A percentile compares a stretch with the other conserved stretches of the same genome.
Conservation (phyloP, 306 rosid species). For the Inga laurina region DNA sequence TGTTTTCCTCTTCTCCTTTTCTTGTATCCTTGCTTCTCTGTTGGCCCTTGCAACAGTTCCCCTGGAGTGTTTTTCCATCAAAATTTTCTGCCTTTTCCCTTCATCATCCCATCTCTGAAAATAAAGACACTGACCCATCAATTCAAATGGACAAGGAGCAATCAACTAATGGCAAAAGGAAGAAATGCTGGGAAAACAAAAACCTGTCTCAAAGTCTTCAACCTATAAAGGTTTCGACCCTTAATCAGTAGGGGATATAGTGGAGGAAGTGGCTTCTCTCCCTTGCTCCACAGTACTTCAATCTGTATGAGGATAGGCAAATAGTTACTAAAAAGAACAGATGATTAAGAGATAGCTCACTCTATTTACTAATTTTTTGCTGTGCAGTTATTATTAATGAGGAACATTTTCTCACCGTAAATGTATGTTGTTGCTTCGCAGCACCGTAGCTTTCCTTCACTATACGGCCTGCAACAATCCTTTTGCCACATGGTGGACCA, state of each 20-base stretch:
- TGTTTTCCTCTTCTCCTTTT: slow-evolving; percentile 56
- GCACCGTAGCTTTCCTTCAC: slow-evolving; percentile 92
- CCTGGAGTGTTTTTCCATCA: slow-evolving; percentile 81
- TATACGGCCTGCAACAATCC: slow-evolving; percentile 80
- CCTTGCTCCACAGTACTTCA: slow-evolving; percentile 96
- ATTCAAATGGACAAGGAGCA: slow-evolving; percentile 19
- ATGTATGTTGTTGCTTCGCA: slow-evolving; percentile 90
- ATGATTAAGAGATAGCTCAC: slow-evolving; percentile 4
- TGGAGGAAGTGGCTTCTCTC: slow-evolving; percentile 82
- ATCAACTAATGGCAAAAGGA: slow-evolving; percentile 18
- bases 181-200: slow-evolving; percentile 15
- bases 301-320: slow-evolving; percentile 52
- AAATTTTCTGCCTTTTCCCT: slow-evolving; percentile 58
- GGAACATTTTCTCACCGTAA: slow-evolving; percentile 63
- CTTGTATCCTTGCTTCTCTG: slow-evolving; percentile 64
- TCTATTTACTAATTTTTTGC: background rate
- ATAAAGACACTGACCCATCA: background rate
- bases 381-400: background rate
- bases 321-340: slow-evolving; percentile 19
- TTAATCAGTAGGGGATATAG: slow-evolving; percentile 80
- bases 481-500: slow-evolving; percentile 80
- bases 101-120: slow-evolving; percentile 80
- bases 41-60: slow-evolving; percentile 73
- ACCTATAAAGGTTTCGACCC: slow-evolving; percentile 88
- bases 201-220: slow-evolving; percentile 94